Percentiles rank a stretch among this genome's conserved stretches.
Evolutionary conservation across 1,284 basidiomycete genomes (phyloP).

Genomic region (Malassezia yamatoensis): DNA sequence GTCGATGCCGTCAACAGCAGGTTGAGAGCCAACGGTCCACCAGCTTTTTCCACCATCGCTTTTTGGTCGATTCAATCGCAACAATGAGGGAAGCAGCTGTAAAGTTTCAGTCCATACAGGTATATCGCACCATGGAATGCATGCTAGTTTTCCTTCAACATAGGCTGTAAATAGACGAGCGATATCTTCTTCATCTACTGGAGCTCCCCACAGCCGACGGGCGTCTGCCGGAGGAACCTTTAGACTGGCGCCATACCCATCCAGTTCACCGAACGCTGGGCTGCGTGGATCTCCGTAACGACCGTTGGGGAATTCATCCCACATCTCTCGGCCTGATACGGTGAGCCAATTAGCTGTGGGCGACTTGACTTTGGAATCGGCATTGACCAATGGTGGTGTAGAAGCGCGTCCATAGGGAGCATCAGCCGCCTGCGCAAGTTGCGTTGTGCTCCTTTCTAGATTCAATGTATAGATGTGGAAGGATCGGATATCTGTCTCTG

Average conservation of each 20-base stretch:
- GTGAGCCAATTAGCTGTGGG: neutral
- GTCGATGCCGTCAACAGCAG: slow-evolving; percentile 49
- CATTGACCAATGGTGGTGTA: neutral
- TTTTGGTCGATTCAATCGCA: slow-evolving; percentile 56
- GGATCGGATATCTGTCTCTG: slow-evolving; percentile 61
- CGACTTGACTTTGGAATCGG: slow-evolving; percentile 11
- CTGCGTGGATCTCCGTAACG: slow-evolving; percentile 43
- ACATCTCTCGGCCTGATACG: slow-evolving; percentile 18
- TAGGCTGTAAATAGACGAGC: slow-evolving; percentile 69
- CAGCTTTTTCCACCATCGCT: slow-evolving; percentile 50
- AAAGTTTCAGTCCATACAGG: slow-evolving; percentile 75
- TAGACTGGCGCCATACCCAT: slow-evolving; percentile 44
- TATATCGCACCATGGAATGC: slow-evolving; percentile 79
- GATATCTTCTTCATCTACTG: slow-evolving; percentile 62
- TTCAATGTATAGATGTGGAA: slow-evolving; percentile 96
- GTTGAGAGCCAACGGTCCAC: slow-evolving; percentile 97
- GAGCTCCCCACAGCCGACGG: slow-evolving; percentile 69
- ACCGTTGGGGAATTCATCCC: slow-evolving; percentile 48
- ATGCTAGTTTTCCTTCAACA: slow-evolving; percentile 58
- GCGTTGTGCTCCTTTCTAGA: slow-evolving; percentile 85
- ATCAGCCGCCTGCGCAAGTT: slow-evolving; percentile 57
- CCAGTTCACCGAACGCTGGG: slow-evolving; percentile 45
- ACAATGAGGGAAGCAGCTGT: slow-evolving; percentile 68
- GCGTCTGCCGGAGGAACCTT: slow-evolving; percentile 55
- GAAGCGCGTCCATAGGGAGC: slow-evolving; percentile 19